Base-by-base conservation (phyloP, 192 early-diverging fungal species). In the Allomyces javanicus region DNA sequence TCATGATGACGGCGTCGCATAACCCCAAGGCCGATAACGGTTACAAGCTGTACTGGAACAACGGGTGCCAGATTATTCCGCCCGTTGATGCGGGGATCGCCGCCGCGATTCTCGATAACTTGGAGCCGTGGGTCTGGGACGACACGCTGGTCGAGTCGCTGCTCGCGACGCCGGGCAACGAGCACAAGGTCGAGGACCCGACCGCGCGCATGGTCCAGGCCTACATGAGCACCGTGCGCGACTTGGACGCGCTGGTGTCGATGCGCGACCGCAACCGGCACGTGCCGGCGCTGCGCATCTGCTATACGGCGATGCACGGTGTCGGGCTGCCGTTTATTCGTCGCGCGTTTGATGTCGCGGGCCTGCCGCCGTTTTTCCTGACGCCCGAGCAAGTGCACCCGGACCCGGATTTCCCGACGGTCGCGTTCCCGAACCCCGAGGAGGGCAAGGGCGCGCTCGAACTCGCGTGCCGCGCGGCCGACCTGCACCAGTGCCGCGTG, bases 1-100 rank as follows among this genome's bases (percentile, higher is more conserved):
- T 97, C 71, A 97, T 97, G 94, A 87, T 97, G 65, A 97, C 94
- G 9, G 94, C 94, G 62, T 93, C 90, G 67, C 89, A 91, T 63
- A 44, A 66, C 25, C 33, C 25, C 21, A 61, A 22, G 33, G 66
- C 26, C 62, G 25, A 61, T 69, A 63, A n/a, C 61, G 10, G 43
- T 4, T 72, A 62, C 23, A 79, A 78, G 69, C 68, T 79, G 21
- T 86, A 96, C 70, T 91, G 86, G 87, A 84, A 84, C 64, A 93
- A 95, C 68, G 89, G 86, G 0, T 87, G 87, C 62, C 90, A 96
- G 76, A 96, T 96, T 67, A 90, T 93, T 67, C 82, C 91, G 23
- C 94, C 94, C 11, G 76, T 86, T 22, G 94, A 96, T 73, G 78
- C 76, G 17, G 85, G 85, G 3, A 90, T 96, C 71, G 85, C 92